phyloP scores from a whole-genome alignment of 2,329 filamentous ascomycete species.

The Triangularia verruculosa region DNA sequence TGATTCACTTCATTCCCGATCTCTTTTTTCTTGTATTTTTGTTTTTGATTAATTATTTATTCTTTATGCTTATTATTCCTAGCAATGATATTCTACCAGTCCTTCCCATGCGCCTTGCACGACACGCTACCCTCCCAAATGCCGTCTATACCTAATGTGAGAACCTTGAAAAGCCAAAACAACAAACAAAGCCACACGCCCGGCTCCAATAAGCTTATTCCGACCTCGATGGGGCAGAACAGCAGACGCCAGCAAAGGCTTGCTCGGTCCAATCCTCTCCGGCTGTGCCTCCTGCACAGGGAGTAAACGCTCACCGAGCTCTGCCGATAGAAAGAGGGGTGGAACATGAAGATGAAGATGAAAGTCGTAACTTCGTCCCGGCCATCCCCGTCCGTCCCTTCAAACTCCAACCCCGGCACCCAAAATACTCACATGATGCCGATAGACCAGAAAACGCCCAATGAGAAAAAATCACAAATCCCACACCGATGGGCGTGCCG shows the following conservation, averaged over 20 bases:
- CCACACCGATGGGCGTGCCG: constrained; percentile 5
- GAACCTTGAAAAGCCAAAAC: neutral
- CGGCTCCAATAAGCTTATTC: neutral
- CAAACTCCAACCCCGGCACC: constrained; percentile 15
- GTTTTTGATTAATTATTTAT: neutral
- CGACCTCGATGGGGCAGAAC: neutral
- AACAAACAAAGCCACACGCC: neutral
- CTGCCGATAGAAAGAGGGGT: constrained; percentile 9
- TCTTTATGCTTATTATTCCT: neutral
- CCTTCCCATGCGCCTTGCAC: neutral
- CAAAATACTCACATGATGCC: constrained; percentile 17
- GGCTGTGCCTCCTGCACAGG: neutral
- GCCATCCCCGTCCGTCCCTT: constrained; percentile 4
- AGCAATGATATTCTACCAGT: neutral
- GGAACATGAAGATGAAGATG: constrained; percentile 1
- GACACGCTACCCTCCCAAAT: neutral
- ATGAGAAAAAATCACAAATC: neutral
- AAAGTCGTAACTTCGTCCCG: constrained; percentile 17
- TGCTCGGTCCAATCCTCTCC: neutral
- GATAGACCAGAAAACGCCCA: neutral
- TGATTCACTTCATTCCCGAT: neutral
- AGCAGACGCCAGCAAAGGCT: neutral
- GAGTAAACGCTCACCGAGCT: constrained; percentile 2
- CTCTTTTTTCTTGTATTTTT: neutral
- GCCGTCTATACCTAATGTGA: neutral